These are phyloP conservation scores for Globisporangium alternatum DNA, from an alignment of 352 stramenopile species.

Conservation along the genomic window DNA sequence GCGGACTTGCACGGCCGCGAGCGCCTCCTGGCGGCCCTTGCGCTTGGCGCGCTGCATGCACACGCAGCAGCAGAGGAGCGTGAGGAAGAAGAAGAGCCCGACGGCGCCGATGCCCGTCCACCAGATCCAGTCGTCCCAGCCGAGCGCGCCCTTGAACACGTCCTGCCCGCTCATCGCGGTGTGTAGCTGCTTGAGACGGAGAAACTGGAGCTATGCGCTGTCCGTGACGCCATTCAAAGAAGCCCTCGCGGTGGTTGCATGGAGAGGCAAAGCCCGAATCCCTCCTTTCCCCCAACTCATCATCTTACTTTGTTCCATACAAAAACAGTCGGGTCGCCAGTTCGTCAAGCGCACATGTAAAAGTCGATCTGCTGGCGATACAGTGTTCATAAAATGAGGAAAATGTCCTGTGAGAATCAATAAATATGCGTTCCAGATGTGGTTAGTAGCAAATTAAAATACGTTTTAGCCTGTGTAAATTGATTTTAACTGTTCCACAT, in stretches of 20 bases:
- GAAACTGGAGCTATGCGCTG: constrained; percentile 3
- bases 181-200: background rate
- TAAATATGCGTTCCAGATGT: background rate
- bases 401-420: background rate
- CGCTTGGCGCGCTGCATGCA: constrained; percentile 77
- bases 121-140: constrained; percentile 82
- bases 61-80: constrained; percentile 71
- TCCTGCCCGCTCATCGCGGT: constrained; percentile 32
- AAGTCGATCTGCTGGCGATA: background rate
- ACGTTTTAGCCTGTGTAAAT: background rate
- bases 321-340: background rate
- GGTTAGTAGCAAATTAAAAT: too few species aligned
- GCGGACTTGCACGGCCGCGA: constrained; percentile 52
- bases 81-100: constrained; percentile 61
- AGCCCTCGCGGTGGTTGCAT: background rate
- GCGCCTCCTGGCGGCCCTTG: constrained; percentile 66
- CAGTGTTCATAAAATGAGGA: background rate
- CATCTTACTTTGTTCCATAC: constrained; percentile 9
- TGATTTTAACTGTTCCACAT: background rate
- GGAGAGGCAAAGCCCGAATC: background rate
- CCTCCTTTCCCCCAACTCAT: background rate
- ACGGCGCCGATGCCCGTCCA: constrained; percentile 61
- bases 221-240: background rate
- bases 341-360: background rate
- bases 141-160: constrained; percentile 71